Evolutionary conservation across 2,329 filamentous ascomycete genomes (phyloP).

Genomic region (Hypoxylon sp.): DNA sequence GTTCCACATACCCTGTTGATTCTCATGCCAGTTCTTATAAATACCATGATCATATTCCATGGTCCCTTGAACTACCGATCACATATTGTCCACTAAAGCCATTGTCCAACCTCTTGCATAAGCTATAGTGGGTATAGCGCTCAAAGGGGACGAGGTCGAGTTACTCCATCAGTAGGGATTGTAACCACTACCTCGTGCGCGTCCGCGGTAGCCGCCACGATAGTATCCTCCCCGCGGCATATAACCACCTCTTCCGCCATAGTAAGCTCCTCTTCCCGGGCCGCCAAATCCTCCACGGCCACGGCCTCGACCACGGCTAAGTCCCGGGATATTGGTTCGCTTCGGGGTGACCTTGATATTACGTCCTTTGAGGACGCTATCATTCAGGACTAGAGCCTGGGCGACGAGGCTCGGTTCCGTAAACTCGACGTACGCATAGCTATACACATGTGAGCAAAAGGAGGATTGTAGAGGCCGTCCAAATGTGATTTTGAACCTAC

Average conservation of each 20-base stretch:
- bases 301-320: conserved; percentile 82
- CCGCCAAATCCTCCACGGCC: conserved; percentile 66
- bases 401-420: conserved; percentile 93
- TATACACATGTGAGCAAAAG: conserved; percentile 57
- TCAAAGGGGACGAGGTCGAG: conserved; percentile 14
- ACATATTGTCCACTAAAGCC: conserved; percentile 25
- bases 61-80: conserved; percentile 32
- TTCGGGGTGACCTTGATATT: conserved; percentile 97
- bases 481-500: conserved; percentile 66
- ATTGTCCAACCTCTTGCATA: conserved; percentile 16
- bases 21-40: conserved; percentile 27
- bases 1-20: conserved; percentile 35
- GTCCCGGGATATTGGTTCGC: conserved; percentile 95
- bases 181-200: conserved; percentile 68
- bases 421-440: conserved; percentile 99
- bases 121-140: neutral
- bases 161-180: conserved; percentile 70
- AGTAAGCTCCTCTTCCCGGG: conserved; percentile 68
- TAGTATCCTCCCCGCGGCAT: conserved; percentile 68
- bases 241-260: conserved; percentile 66
- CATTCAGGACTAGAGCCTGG: conserved; percentile 94
- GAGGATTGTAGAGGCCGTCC: neutral
- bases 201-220: conserved; percentile 71
- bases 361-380: conserved; percentile 94
- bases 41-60: conserved; percentile 23